Evolutionary conservation across 2,329 filamentous ascomycete genomes (phyloP).

Genomic region (Stemphylium vesicarium): DNA sequence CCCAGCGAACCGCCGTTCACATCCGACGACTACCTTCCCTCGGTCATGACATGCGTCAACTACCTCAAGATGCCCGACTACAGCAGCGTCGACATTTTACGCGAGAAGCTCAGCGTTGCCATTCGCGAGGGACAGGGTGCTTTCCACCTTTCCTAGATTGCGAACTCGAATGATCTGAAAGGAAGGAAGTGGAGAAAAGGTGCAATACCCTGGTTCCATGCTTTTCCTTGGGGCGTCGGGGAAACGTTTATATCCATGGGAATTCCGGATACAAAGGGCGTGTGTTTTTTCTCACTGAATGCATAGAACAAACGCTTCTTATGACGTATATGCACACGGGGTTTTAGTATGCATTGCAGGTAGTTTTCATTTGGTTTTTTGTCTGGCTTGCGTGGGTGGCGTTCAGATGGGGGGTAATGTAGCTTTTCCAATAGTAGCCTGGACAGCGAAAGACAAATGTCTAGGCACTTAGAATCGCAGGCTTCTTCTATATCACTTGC

Average conservation of each 20-base stretch:
- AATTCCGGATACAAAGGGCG: background rate
- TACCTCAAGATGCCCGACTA: slow-evolving; percentile 98
- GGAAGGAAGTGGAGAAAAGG: background rate
- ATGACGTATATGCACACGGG: background rate
- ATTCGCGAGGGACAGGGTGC: slow-evolving; percentile 96
- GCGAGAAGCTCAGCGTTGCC: slow-evolving; percentile 78
- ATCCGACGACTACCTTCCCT: slow-evolving; percentile 97
- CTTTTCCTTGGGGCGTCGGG: background rate
- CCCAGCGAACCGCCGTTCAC: slow-evolving; percentile 93
- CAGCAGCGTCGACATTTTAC: slow-evolving; percentile 76
- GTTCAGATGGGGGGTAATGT: background rate
- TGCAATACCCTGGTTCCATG: slow-evolving; percentile 7
- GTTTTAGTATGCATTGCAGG: background rate
- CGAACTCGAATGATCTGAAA: background rate
- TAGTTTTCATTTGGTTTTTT: background rate
- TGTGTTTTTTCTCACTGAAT: background rate
- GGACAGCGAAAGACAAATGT: background rate
- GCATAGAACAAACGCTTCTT: background rate
- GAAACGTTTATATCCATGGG: slow-evolving; percentile 6
- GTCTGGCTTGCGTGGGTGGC: background rate
- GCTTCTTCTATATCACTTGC: background rate
- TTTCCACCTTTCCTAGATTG: slow-evolving; percentile 83
- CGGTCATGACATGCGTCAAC: slow-evolving; percentile 99
- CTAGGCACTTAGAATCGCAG: background rate
- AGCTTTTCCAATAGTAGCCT: background rate